Base-by-base conservation (phyloP, 768 basidiomycete species). In the Coprinopsis cinerea region DNA sequence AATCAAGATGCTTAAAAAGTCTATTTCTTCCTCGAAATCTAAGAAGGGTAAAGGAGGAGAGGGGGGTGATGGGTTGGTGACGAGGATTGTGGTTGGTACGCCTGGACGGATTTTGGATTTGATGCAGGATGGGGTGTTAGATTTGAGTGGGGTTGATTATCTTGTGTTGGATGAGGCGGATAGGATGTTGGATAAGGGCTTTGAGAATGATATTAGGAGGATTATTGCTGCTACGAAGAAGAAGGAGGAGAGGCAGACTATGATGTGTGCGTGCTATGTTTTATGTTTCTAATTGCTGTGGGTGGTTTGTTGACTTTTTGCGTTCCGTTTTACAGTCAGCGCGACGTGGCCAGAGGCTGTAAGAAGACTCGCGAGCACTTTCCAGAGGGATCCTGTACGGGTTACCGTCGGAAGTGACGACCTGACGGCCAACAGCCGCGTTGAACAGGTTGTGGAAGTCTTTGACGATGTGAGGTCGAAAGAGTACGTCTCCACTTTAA, bases 301-400 rank as follows among this genome's bases (percentile, higher is more conserved):
- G 11, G 6, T 39, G 36, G 17, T 39, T 6, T 39, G 10, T 32
- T 32, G 15, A 32, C 18, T 11, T 18, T 18, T 6, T 18, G 17
- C 18, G 18, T 18, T 39, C 4, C 9, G 3, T 22, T 25, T 15
- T 46, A 43, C 57, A 94, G 92, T 98, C 73, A 96, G 92, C 45
- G 96, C 96, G 7, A 99, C 96, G 6, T 99, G 96, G 96, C 96
- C 96, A 0, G 92, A 95, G 59, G 82, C 88, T 10, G 94, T 99
- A 20, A 79, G 94, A 46, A 75, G 87, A 51, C 74, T 99, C 30
- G 96, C 96, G 0, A 77, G 80, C 58, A 84, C 92, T 9, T 98
- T 98, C 71, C 86, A 88, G 64, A 77, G 76, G 35, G 67, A 88
- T 51, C 92, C 95, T 3, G 76, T 97, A 18, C 79, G 91, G 23